Percentiles rank a stretch among this genome's conserved stretches.
Evolutionary conservation across 805 yeast species (phyloP).

Genomic region (Blastobotrys americana): DNA sequence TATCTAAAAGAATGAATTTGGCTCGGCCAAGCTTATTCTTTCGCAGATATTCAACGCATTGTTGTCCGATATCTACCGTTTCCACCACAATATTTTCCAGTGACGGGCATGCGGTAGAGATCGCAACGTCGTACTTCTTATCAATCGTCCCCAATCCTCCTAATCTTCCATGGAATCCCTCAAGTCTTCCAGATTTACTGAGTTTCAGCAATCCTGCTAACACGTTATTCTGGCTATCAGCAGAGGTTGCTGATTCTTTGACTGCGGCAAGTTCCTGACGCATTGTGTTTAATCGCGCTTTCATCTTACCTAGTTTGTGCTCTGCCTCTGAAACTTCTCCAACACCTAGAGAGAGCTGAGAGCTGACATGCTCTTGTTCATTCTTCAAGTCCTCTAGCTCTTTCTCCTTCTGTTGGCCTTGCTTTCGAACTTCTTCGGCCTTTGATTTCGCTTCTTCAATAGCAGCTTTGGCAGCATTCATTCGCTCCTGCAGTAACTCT

Average conservation of each 20-base stretch:
- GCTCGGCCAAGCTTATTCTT: slow-evolving; percentile 83
- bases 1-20: slow-evolving; percentile 71
- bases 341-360: slow-evolving; percentile 54
- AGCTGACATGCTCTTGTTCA: slow-evolving; percentile 42
- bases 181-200: slow-evolving; percentile 71
- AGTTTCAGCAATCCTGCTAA: slow-evolving; percentile 59
- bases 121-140: slow-evolving; percentile 81
- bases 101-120: slow-evolving; percentile 90
- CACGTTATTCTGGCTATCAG: slow-evolving; percentile 67
- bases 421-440: slow-evolving; percentile 39
- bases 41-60: slow-evolving; percentile 75
- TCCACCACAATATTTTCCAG: slow-evolving; percentile 93
- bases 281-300: slow-evolving; percentile 42
- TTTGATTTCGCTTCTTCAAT: slow-evolving; percentile 39
- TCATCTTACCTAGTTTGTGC: slow-evolving; percentile 45
- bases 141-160: slow-evolving; percentile 93
- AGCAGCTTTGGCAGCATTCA: slow-evolving; percentile 38
- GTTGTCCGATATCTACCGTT: slow-evolving; percentile 59
- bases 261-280: slow-evolving; percentile 67
- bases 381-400: slow-evolving; percentile 40
- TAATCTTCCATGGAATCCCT: slow-evolving; percentile 81
- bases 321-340: slow-evolving; percentile 47
- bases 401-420: slow-evolving; percentile 44
- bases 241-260: slow-evolving; percentile 44
- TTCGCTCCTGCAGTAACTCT: slow-evolving; percentile 47